Evolutionary conservation across 2,329 filamentous ascomycete species (phyloP).

Genomic region (Leptographium flavum): DNA sequence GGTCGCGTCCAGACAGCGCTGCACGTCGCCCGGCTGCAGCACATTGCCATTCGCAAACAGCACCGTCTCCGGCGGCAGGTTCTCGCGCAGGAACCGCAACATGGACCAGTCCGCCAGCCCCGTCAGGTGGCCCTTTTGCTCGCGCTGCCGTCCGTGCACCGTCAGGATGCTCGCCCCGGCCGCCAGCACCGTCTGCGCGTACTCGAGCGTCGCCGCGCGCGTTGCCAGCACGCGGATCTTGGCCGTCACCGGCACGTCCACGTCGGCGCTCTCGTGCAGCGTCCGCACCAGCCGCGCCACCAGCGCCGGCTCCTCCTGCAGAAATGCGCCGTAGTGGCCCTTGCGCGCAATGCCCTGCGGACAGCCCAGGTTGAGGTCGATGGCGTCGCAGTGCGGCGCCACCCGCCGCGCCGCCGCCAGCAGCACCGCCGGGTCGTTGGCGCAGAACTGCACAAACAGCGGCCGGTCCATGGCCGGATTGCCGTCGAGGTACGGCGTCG

Average conservation of each 20-base stretch:
- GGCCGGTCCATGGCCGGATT: constrained; percentile 75
- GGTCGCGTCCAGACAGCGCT: constrained; percentile 64
- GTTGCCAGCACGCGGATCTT: constrained; percentile 89
- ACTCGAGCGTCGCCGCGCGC: constrained; percentile 71
- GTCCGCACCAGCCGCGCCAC: constrained; percentile 71
- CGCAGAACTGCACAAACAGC: constrained; percentile 93
- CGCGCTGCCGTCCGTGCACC: constrained; percentile 74
- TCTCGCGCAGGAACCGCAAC: constrained; percentile 69
- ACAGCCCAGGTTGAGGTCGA: constrained; percentile 91
- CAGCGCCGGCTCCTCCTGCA: constrained; percentile 83
- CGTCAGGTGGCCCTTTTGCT: constrained; percentile 93
- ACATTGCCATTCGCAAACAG: constrained; percentile 97
- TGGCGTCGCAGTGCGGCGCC: constrained; percentile 80
- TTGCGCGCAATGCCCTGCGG: constrained; percentile 88
- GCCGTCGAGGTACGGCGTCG: constrained; percentile 58
- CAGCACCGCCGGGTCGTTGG: constrained; percentile 69
- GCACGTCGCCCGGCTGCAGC: constrained; percentile 64
- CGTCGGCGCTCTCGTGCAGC: constrained; percentile 61
- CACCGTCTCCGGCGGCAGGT: constrained; percentile 73
- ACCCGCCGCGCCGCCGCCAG: constrained; percentile 66
- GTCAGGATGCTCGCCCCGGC: constrained; percentile 89
- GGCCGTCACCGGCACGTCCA: constrained; percentile 77
- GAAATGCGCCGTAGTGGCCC: constrained; percentile 83
- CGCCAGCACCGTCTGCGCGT: constrained; percentile 72
- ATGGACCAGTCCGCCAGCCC: constrained; percentile 86